Evolutionary conservation across 805 yeast genomes (phyloP).

Genomic region (Saccharomycopsis javanensis): DNA sequence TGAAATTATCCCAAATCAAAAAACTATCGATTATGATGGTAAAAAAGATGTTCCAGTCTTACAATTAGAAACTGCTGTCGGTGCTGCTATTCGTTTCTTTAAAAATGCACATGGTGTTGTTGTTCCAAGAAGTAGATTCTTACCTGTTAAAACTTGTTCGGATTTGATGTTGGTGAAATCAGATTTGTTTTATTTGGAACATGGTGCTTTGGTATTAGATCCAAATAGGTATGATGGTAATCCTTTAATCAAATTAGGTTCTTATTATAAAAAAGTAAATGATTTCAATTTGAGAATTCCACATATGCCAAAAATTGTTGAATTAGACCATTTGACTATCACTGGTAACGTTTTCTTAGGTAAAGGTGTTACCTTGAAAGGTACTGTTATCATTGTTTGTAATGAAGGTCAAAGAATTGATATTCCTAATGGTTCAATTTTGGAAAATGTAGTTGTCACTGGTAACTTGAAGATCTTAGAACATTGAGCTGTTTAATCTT

Average conservation of each 20-base stretch:
- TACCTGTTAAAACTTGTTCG: conserved; percentile 96
- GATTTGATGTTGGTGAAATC: conserved; percentile 92
- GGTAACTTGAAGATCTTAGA: conserved; percentile 93
- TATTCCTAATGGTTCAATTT: conserved; percentile 90
- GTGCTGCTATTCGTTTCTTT: conserved; percentile 97
- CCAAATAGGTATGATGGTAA: conserved; percentile 80
- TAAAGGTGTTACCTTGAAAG: conserved; percentile 81
- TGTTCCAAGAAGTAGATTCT: conserved; percentile 95
- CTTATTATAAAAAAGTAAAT: conserved; percentile 91
- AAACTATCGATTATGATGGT: conserved; percentile 62
- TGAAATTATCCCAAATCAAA: conserved; percentile 94
- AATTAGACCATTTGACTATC: conserved; percentile 92
- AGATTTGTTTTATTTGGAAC: conserved; percentile 82
- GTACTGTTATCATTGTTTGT: conserved; percentile 95
- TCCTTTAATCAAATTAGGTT: conserved; percentile 92
- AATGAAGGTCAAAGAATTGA: conserved; percentile 95
- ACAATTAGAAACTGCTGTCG: conserved; percentile 97
- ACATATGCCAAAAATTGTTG: conserved; percentile 93
- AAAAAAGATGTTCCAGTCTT: conserved; percentile 72
- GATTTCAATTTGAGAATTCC: conserved; percentile 85
- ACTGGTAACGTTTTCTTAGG: conserved; percentile 95
- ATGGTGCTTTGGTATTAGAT: conserved; percentile 81
- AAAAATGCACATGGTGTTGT: conserved; percentile 94
- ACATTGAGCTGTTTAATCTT: conserved; percentile 38
- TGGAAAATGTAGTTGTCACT: conserved; percentile 95